These are phyloP conservation scores for Vaccinium darrowii DNA, from an alignment of 148 eudicot species.

Conservation along the genomic window DNA sequence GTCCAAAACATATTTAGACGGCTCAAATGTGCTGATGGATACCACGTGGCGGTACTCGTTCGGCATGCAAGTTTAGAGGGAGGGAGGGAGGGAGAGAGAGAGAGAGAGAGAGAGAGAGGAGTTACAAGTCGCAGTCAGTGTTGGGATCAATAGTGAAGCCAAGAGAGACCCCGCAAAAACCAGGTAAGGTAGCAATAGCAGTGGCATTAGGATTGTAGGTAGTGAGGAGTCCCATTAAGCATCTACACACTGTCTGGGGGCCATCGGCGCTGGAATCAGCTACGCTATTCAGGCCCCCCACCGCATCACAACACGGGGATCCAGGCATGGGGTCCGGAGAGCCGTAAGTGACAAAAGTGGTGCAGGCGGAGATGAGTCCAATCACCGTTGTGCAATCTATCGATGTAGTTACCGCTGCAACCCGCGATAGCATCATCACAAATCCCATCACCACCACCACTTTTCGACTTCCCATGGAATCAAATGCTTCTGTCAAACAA, in stretches of 20 bases:
- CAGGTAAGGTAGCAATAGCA: conserved; percentile 81
- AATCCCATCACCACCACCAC: not conserved
- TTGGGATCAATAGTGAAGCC: conserved; percentile 85
- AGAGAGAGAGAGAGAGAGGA: not conserved
- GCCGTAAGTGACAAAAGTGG: conserved; percentile 65
- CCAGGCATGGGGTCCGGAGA: conserved; percentile 81
- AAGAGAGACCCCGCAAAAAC: conserved; percentile 82
- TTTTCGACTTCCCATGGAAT: not conserved
- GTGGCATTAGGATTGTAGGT: conserved; percentile 63
- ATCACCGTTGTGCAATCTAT: conserved; percentile 68
- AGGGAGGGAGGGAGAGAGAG: not conserved
- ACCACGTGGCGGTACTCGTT: too few species aligned
- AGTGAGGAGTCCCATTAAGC: conserved; percentile 74
- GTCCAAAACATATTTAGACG: too few species aligned
- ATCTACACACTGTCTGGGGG: conserved; percentile 53
- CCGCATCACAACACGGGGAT: conserved; percentile 78
- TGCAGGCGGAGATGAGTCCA: conserved; percentile 63
- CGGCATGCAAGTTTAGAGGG: not conserved
- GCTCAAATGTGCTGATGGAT: too few species aligned
- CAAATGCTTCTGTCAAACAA: not conserved
- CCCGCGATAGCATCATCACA: conserved; percentile 12
- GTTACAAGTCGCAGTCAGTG: conserved; percentile 64
- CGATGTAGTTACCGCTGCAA: not conserved
- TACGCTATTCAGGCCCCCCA: conserved; percentile 45
- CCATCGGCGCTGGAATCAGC: conserved; percentile 38